Conservation (phyloP, 768 basidiomycete species). For the Mycena floridula region DNA sequence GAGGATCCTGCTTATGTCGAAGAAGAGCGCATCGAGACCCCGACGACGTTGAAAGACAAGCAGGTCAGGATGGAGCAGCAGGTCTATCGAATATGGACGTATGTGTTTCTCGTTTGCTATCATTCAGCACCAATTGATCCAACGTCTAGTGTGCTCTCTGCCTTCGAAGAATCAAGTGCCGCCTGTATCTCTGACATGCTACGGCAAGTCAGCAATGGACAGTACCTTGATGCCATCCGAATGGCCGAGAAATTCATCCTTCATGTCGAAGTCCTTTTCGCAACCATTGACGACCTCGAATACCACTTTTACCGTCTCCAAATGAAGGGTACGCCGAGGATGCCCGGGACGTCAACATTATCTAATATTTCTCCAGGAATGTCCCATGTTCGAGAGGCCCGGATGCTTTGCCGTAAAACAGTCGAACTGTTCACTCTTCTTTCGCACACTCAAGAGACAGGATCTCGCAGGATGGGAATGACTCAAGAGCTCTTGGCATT, state of each 20-base stretch:
- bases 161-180: slow-evolving; percentile 98
- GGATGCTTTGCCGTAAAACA: slow-evolving; percentile 97
- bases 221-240: slow-evolving; percentile 93
- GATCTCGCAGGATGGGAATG: slow-evolving; percentile 42
- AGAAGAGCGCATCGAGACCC: slow-evolving; percentile 49
- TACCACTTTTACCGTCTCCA: slow-evolving; percentile 73
- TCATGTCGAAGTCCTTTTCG: slow-evolving; percentile 96
- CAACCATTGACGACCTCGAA: slow-evolving; percentile 94
- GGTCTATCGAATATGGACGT: slow-evolving; percentile 99
- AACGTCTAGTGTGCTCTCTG: slow-evolving; percentile 72
- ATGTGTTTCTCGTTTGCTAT: slow-evolving; percentile 27
- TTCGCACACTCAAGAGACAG: slow-evolving; percentile 93
- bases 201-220: slow-evolving; percentile 91
- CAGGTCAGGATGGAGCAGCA: slow-evolving; percentile 95
- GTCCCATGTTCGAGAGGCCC: slow-evolving; percentile 97
- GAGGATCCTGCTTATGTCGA: slow-evolving; percentile 55
- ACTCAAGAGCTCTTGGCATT: slow-evolving; percentile 91
- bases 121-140: background rate
- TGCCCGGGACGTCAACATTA: slow-evolving; percentile 6
- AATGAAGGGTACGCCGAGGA: slow-evolving; percentile 62
- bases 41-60: background rate
- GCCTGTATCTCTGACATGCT: slow-evolving; percentile 99
- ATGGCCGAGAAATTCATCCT: slow-evolving; percentile 99
- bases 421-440: slow-evolving; percentile 96
- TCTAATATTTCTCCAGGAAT: slow-evolving; percentile 55